Base-by-base conservation (phyloP, 2,329 filamentous ascomycete genomes). In the Bipolaris zeicola region DNA sequence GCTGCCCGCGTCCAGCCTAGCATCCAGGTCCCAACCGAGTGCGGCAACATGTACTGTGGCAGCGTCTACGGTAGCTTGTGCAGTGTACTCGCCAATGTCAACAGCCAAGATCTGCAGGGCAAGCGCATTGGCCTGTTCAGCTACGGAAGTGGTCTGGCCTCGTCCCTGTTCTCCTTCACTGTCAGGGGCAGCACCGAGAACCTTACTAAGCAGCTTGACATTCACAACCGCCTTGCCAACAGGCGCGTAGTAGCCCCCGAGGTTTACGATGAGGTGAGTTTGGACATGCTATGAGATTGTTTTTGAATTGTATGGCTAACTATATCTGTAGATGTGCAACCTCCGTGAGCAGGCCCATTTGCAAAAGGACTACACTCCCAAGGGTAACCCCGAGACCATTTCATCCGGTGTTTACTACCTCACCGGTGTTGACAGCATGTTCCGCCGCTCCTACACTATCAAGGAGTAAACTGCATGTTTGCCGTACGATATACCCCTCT, bases 31-130 rank as follows among this genome's bases (percentile, higher is more conserved):
- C 81, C 81, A 7, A 83, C 81, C 62, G 77, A 79, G 76, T 83
- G 81, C 74, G 81, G 81, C 52, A 83, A 83, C 79, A 83, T 83
- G 81, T 83, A 83, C 78, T 81, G 78, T 61, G 81, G 78, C 28
- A 81, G 79, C 57, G 80, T 83, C 50, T 83, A 82, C 73, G 77
- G 75, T 55, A 81, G 79, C 62, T 75, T 83, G 56, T 76, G 76
- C 67, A 80, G 79, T 48, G 68, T 83, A 55, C 61, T 83, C 56
- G 65, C 75, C 70, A 82, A 82, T 66, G 67, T 82, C 39, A 69
- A 72, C 64, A 78, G 74, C 62, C 73, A 77, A 48, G 73, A 77
- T 18, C 67, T 81, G n/a, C 75, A 79, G 64, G 81, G 79, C 71
- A 82, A 82, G 77, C 78, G 80, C 52, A 71, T 83, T 57, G 79